These are phyloP conservation scores for Daldinia decipiens DNA, from an alignment of 495 filamentous ascomycete genomes.

Conservation along the genomic window DNA sequence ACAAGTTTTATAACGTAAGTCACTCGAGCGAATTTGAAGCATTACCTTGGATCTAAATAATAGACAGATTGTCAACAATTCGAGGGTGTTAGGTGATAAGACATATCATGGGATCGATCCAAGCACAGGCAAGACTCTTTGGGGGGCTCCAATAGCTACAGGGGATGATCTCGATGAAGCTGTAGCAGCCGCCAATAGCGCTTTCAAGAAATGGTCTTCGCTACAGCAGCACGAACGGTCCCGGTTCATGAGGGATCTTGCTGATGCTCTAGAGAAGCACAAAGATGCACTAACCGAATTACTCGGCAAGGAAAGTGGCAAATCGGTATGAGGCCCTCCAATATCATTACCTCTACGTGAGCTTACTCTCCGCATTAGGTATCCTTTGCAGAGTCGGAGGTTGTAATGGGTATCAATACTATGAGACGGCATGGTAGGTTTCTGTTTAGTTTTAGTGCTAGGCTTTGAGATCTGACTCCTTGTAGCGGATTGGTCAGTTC, in stretches of 20 bases:
- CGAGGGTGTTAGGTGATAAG: neutral
- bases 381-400: neutral
- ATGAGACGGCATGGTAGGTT: neutral
- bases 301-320: neutral
- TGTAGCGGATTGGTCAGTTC: neutral
- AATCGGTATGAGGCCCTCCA: neutral
- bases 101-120: slow-evolving; percentile 2
- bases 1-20: slow-evolving; percentile 2
- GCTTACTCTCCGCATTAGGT: neutral
- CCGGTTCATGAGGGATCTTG: neutral
- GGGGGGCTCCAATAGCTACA: neutral
- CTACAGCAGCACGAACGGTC: neutral
- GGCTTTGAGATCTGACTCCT: neutral
- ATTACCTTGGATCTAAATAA: neutral
- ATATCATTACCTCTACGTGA: neutral
- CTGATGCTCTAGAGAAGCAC: neutral
- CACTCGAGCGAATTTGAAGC: too few species aligned
- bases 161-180: neutral
- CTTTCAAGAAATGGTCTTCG: neutral
- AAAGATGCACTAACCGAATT: neutral
- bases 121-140: neutral
- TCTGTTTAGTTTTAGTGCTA: neutral
- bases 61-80: neutral
- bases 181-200: neutral
- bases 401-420: neutral